phyloP scores from a whole-genome alignment of 345 rosid genomes.

The Xanthoceras sorbifolium region DNA sequence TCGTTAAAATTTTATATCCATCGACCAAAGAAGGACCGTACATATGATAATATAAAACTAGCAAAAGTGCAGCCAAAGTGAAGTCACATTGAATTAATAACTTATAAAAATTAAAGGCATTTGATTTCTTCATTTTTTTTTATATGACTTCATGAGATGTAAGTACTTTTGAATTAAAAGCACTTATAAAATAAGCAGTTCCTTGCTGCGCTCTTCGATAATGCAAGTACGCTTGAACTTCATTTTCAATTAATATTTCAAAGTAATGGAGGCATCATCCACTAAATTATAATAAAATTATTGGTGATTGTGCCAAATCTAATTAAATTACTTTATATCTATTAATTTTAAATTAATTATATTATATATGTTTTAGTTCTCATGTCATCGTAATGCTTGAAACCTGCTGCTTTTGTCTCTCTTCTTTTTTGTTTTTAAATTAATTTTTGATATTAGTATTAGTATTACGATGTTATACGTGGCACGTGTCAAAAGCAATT shows the following conservation, averaged over 20 bases:
- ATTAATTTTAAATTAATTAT: neutral
- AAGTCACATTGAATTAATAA: neutral
- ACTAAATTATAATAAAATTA: neutral
- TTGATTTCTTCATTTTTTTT: neutral
- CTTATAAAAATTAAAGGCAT: neutral
- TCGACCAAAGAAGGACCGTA: too few relatives aligned
- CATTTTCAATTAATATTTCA: constrained; percentile 7
- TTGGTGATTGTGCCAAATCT: neutral
- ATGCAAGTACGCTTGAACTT: constrained; percentile 34
- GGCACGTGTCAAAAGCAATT: too few relatives aligned
- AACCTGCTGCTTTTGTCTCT: neutral
- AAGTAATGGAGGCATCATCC: neutral
- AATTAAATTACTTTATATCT: neutral
- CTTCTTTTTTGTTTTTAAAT: neutral
- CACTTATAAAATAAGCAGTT: neutral
- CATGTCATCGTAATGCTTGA: neutral
- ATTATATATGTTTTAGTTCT: neutral
- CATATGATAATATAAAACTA: too few relatives aligned
- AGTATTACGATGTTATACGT: too few relatives aligned
- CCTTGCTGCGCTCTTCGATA: constrained; percentile 6
- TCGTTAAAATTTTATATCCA: too few relatives aligned
- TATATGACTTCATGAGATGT: constrained; percentile 6
- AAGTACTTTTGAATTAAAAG: neutral
- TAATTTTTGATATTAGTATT: too few relatives aligned
- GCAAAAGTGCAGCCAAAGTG: neutral